Percentiles rank a stretch among this genome's conserved stretches.
phyloP scores from a whole-genome alignment of 2,329 filamentous ascomycete genomes.

The Fusarium verrucosum region DNA sequence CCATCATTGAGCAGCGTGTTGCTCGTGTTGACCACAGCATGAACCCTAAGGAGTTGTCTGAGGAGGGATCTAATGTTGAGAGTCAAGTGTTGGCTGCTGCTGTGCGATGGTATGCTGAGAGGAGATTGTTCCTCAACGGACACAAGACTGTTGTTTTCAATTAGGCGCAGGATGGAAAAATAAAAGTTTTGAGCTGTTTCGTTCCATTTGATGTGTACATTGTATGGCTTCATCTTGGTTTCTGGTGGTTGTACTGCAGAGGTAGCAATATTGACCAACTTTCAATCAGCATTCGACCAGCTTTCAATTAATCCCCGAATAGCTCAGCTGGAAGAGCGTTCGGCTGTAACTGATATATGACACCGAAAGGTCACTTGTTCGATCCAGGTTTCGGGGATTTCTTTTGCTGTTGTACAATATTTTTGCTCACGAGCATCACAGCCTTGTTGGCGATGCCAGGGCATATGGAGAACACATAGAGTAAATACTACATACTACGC shows the following conservation, averaged over 20 bases:
- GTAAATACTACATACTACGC: no score
- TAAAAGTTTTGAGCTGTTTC: background rate
- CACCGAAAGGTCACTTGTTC: slow-evolving; percentile 43
- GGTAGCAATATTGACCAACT: background rate
- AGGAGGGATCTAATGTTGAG: slow-evolving; percentile 85
- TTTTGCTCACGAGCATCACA: no score
- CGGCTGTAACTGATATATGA: slow-evolving; percentile 35
- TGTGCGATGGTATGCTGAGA: slow-evolving; percentile 85
- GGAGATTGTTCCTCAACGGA: slow-evolving; percentile 79
- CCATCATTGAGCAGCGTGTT: slow-evolving; percentile 87
- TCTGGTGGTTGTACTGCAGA: background rate
- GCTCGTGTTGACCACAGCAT: slow-evolving; percentile 79
- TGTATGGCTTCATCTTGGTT: background rate
- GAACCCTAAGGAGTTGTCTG: slow-evolving; percentile 78
- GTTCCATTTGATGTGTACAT: background rate
- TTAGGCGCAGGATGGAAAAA: slow-evolving; percentile 18
- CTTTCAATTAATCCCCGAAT: slow-evolving; percentile 30
- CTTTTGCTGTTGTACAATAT: slow-evolving; percentile 11
- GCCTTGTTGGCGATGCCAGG: background rate
- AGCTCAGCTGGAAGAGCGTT: slow-evolving; percentile 45
- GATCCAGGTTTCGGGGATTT: slow-evolving; percentile 42
- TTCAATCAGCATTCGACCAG: no score
- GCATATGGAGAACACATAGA: no score
- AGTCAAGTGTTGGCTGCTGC: slow-evolving; percentile 83
- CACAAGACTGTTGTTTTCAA: slow-evolving; percentile 82